Conservation (phyloP, 2,329 filamentous ascomycete genomes). For the Diaporthe ilicicola region DNA sequence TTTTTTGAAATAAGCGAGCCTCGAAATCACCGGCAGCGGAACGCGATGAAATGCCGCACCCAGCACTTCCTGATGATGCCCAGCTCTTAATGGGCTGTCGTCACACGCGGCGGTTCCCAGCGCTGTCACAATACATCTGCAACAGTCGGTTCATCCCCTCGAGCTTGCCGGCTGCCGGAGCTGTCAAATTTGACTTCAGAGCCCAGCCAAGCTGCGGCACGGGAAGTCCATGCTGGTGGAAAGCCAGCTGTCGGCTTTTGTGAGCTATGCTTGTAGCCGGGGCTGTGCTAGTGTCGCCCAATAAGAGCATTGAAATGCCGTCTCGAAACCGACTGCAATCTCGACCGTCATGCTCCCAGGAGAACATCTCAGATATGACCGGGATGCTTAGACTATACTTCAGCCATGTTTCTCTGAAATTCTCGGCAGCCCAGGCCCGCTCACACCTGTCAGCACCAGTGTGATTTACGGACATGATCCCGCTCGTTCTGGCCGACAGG, state of each 20-base stretch:
- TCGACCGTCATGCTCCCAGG: slow-evolving; percentile 1
- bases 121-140: slow-evolving; percentile 22
- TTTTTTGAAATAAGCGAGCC: neutral
- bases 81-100: neutral
- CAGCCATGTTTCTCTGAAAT: neutral
- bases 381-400: slow-evolving; percentile 13
- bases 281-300: slow-evolving; percentile 13
- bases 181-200: slow-evolving; percentile 21
- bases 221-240: slow-evolving; percentile 20
- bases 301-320: slow-evolving; percentile 3
- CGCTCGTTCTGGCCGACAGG: neutral
- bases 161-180: slow-evolving; percentile 26
- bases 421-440: slow-evolving; percentile 24
- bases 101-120: slow-evolving; percentile 8
- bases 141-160: slow-evolving; percentile 6
- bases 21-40: neutral
- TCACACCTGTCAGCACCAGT: slow-evolving; percentile 13
- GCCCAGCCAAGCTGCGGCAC: slow-evolving; percentile 14
- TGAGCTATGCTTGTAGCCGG: neutral
- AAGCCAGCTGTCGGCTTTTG: slow-evolving; percentile 5
- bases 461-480: neutral
- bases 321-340: slow-evolving; percentile 1
- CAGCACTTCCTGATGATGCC: neutral
- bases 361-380: slow-evolving; percentile 1
- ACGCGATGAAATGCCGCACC: slow-evolving; percentile 12